phyloP scores from a whole-genome alignment of 2,329 filamentous ascomycete species.

The Exophiala dermatitidis region DNA sequence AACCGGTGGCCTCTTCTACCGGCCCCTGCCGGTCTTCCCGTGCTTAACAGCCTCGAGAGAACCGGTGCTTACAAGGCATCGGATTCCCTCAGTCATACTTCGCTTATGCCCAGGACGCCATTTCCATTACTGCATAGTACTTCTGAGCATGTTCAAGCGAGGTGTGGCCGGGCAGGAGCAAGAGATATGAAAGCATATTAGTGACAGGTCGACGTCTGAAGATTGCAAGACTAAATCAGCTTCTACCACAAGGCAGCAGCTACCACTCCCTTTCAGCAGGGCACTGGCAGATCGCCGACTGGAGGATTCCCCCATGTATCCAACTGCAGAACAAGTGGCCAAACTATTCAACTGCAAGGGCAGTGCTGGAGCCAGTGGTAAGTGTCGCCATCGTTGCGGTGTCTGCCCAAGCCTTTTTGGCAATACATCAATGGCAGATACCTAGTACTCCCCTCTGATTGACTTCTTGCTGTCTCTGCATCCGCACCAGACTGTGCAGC shows the following conservation, averaged over 20 bases:
- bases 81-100: not conserved
- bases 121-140: not conserved
- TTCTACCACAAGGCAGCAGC: not conserved
- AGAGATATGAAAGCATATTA: no score
- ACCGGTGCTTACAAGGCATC: not conserved
- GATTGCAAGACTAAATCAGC: not conserved
- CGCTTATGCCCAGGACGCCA: not conserved
- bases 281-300: slow-evolving; percentile 16
- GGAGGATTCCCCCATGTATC: slow-evolving; percentile 8
- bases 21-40: no score
- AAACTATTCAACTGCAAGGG: slow-evolving; percentile 3
- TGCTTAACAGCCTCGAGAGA: no score
- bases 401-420: slow-evolving; percentile 23
- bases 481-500: no score
- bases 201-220: no score
- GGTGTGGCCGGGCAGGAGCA: not conserved
- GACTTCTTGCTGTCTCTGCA: no score
- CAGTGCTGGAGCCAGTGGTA: slow-evolving; percentile 12
- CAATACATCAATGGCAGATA: slow-evolving; percentile 16
- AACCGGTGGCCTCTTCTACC: not conserved
- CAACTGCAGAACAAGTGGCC: slow-evolving; percentile 6
- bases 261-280: slow-evolving; percentile 16
- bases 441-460: no score
- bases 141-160: not conserved
- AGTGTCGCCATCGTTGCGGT: slow-evolving; percentile 16